These are phyloP conservation scores for Penicillium brasilianum DNA, from an alignment of 2,329 filamentous ascomycete genomes.

Conservation along the genomic window DNA sequence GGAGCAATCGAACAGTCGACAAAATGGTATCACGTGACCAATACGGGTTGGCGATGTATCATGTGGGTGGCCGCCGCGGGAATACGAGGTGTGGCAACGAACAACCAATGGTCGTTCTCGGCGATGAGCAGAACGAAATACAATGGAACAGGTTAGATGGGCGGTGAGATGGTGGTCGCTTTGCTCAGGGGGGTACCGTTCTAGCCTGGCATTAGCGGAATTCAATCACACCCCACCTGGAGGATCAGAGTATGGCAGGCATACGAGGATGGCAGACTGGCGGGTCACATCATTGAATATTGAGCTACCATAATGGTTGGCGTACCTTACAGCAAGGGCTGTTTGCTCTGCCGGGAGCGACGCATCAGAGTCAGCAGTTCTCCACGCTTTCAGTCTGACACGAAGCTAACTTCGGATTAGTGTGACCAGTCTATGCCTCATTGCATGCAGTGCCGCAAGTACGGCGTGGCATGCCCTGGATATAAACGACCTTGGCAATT, in stretches of 20 bases:
- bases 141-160: neutral
- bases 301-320: constrained; percentile 8
- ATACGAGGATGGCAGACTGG: neutral
- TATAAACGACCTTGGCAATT: constrained; percentile 13
- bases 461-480: constrained; percentile 11
- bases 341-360: constrained; percentile 15
- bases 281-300: constrained; percentile 1
- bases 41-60: neutral
- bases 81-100: neutral
- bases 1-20: too few species aligned
- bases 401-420: constrained; percentile 8
- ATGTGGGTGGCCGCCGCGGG: neutral
- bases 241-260: constrained; percentile 1
- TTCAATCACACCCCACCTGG: neutral
- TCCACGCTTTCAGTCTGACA: neutral
- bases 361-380: constrained; percentile 10
- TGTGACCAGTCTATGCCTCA: constrained; percentile 13
- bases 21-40: neutral
- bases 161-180: neutral
- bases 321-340: constrained; percentile 13
- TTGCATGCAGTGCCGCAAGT: constrained; percentile 10
- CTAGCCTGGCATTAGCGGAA: neutral
- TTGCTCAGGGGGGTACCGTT: neutral
- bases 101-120: constrained; percentile 1
- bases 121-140: neutral